Evolutionary conservation across 2,329 filamentous ascomycete genomes (phyloP), one percentile per base, ranked within the genome.

Genomic region (Colletotrichum tamarilloi): DNA sequence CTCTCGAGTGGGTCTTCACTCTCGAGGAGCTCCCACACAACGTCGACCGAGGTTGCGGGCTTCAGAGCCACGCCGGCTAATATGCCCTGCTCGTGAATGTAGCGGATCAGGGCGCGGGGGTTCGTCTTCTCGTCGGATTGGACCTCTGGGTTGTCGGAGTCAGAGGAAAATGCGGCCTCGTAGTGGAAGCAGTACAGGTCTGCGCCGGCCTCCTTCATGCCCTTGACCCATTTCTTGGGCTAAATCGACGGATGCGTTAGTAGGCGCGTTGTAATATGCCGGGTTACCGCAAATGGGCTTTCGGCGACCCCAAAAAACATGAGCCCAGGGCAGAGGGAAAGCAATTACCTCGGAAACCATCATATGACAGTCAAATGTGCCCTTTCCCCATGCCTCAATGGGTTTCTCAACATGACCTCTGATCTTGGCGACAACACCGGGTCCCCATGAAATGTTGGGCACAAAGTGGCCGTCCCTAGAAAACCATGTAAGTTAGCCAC

Each of bases 101-200:
- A 98, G 77, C 90, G 90, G 78, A 98, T 94, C 78, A 99, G 86
- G 77, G 96, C 94, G 79, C 91, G 92, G 5, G 97, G 96, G 79
- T 85, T 95, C 2, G 96, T 98, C 82, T 91, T 93, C 73, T 87
- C 83, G 68, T 93, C 93, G 16, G 91, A 91, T 67, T 85, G 88
- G 68, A 88, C 89, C 77, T 93, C 91, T 60, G 96, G 95, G 67
- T 89, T 91, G 80, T 95, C 94, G 79, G 95, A 95, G 46, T 94
- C 95, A 56, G 93, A 94, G 63, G 94, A 97, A 77, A 97, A 90
- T 76, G 97, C 97, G 30, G 97, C 97, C 86, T 99, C 97, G 85
- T 98, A 98, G 88, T 99, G 97, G 88, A 99, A 99, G 88, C 97
- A 98, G 88, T 99, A 99, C n/a, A 99, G 89, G 83, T 99, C 95